Conservation (phyloP, 2,329 filamentous ascomycete genomes). For the Canariomyces notabilis region DNA sequence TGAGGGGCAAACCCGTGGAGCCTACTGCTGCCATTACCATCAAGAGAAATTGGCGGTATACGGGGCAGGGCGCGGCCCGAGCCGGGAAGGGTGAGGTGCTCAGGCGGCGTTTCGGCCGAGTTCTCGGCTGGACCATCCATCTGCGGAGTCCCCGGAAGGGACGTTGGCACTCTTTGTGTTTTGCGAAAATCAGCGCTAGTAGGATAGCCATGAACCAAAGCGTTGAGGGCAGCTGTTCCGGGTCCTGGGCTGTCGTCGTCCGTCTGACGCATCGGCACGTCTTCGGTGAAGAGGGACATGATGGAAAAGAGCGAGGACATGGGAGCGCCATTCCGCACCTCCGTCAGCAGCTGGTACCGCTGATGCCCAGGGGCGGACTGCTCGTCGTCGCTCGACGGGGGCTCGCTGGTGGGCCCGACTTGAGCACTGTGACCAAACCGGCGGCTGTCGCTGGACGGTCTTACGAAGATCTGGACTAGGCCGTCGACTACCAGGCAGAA, state of each 20-base stretch:
- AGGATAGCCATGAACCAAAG: constrained; percentile 28
- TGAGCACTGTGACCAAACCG: constrained; percentile 38
- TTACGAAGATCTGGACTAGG: constrained; percentile 95
- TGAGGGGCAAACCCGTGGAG: constrained; percentile 39
- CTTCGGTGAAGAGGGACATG: constrained; percentile 92
- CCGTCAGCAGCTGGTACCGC: constrained; percentile 89
- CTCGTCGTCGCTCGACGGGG: constrained; percentile 62
- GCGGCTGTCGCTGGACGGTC: constrained; percentile 61
- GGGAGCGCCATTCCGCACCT: constrained; percentile 94
- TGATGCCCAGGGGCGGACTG: constrained; percentile 60
- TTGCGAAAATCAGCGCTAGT: constrained; percentile 29
- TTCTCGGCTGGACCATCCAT: constrained; percentile 28
- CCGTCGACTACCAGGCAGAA: constrained; percentile 98
- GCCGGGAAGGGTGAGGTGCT: constrained; percentile 28
- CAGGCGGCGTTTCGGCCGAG: constrained; percentile 23
- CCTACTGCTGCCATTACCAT: constrained; percentile 36
- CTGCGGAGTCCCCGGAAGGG: constrained; percentile 38
- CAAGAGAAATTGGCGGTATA: constrained; percentile 73
- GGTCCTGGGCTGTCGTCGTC: constrained; percentile 51
- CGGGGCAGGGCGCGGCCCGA: constrained; percentile 43
- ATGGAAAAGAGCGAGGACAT: constrained; percentile 99
- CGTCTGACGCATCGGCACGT: constrained; percentile 71
- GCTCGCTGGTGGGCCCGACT: constrained; percentile 31
- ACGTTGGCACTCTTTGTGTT: constrained; percentile 30
- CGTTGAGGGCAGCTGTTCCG: constrained; percentile 27